These are phyloP conservation scores for Juglanconis oblonga DNA, from an alignment of 2,329 filamentous ascomycete genomes.

Conservation along the genomic window DNA sequence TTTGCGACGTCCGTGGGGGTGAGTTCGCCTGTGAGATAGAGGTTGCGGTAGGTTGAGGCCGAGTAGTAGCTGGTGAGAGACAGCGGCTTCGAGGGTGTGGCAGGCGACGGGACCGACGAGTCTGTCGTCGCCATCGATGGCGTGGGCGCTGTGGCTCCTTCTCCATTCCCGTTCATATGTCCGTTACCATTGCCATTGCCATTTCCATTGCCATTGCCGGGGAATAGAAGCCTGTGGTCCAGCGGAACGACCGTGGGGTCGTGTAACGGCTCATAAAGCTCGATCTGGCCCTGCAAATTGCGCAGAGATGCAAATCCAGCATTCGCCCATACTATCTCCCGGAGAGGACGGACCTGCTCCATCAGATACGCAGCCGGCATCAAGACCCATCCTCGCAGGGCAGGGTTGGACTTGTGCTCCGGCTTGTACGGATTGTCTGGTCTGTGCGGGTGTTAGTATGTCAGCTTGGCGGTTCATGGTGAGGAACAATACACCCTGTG, in stretches of 20 bases:
- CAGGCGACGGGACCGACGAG: background rate
- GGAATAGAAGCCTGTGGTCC: slow-evolving; percentile 39
- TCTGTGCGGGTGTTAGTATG: slow-evolving; percentile 21
- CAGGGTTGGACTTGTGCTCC: slow-evolving; percentile 51
- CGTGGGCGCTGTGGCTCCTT: background rate
- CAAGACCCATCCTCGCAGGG: slow-evolving; percentile 53
- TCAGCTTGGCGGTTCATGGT: slow-evolving; percentile 1
- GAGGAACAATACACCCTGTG: too few relatives aligned
- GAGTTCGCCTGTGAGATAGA: slow-evolving; percentile 42
- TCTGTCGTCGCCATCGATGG: slow-evolving; percentile 4
- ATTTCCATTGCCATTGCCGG: slow-evolving; percentile 39
- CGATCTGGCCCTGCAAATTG: slow-evolving; percentile 47
- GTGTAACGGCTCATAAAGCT: slow-evolving; percentile 46
- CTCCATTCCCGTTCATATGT: slow-evolving; percentile 45
- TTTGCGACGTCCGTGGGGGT: slow-evolving; percentile 44
- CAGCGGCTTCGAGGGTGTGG: slow-evolving; percentile 29
- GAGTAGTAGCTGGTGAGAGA: slow-evolving; percentile 39
- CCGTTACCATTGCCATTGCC: slow-evolving; percentile 37
- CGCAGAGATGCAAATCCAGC: slow-evolving; percentile 61
- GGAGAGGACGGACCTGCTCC: slow-evolving; percentile 51
- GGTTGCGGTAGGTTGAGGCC: slow-evolving; percentile 41
- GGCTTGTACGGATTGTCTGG: slow-evolving; percentile 42
- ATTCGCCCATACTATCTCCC: slow-evolving; percentile 58
- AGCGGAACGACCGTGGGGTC: slow-evolving; percentile 45
- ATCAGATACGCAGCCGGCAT: slow-evolving; percentile 55